phyloP scores from a whole-genome alignment of 2,329 filamentous ascomycete species.

The Xylaria sp. region DNA sequence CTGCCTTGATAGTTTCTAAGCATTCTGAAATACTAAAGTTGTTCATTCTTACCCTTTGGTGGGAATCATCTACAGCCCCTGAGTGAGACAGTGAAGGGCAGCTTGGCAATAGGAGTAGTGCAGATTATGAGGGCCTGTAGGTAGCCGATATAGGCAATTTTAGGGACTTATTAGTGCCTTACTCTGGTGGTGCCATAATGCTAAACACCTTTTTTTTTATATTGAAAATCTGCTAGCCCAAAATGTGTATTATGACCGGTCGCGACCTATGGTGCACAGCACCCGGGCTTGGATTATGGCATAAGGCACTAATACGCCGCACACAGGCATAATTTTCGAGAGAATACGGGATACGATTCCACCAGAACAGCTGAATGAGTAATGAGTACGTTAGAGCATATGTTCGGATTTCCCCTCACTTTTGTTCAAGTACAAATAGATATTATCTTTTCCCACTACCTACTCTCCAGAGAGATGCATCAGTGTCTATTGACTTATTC shows the following conservation, averaged over 20 bases:
- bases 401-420: background rate
- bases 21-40: background rate
- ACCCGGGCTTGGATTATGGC: too few relatives aligned
- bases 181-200: too few relatives aligned
- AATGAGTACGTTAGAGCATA: too few relatives aligned
- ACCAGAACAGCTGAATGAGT: background rate
- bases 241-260: too few relatives aligned
- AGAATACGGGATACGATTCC: conserved; percentile 2
- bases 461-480: background rate
- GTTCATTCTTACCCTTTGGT: too few relatives aligned
- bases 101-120: too few relatives aligned
- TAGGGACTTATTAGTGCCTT: background rate
- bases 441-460: background rate
- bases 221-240: too few relatives aligned
- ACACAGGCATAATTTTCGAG: background rate
- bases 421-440: background rate
- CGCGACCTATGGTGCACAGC: too few relatives aligned
- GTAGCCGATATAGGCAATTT: background rate
- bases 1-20: background rate
- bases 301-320: background rate
- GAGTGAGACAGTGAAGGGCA: too few relatives aligned
- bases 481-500: background rate
- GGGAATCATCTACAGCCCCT: too few relatives aligned
- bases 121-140: too few relatives aligned
- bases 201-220: too few relatives aligned